Conservation (phyloP, 2,329 filamentous ascomycete genomes). For the Cryphonectria parasitica region DNA sequence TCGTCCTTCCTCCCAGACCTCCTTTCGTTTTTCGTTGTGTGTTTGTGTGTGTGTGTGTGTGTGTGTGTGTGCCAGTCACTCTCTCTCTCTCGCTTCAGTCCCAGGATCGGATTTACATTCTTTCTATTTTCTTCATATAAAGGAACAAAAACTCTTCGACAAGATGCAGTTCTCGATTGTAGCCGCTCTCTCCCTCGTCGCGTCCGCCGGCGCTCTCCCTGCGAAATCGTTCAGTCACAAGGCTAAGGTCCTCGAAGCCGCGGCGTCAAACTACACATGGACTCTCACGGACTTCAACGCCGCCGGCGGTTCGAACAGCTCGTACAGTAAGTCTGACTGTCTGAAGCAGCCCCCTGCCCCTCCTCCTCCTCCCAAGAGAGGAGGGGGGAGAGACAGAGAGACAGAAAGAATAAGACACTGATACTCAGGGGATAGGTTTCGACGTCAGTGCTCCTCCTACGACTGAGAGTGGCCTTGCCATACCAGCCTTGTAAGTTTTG, state of each 20-base stretch:
- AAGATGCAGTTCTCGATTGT: constrained; percentile 26
- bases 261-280: constrained; percentile 23
- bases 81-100: background rate
- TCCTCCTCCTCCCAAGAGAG: too few relatives aligned
- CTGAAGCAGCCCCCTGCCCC: background rate
- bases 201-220: constrained; percentile 15
- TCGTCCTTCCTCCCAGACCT: background rate
- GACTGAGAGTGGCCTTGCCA: background rate
- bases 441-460: constrained; percentile 21
- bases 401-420: background rate
- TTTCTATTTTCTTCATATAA: background rate
- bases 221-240: background rate
- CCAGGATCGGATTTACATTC: constrained; percentile 5
- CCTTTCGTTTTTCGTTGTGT: background rate
- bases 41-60: constrained; percentile 2
- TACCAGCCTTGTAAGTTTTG: constrained; percentile 13
- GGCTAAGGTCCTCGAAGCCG: constrained; percentile 10
- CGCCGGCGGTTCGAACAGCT: constrained; percentile 16
- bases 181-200: constrained; percentile 20
- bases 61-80: constrained; percentile 1
- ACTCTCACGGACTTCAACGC: constrained; percentile 24
- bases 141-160: background rate
- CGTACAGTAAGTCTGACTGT: constrained; percentile 19
- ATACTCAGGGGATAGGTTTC: constrained; percentile 13
- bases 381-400: too few relatives aligned